Evolutionary conservation across 306 rosid species (phyloP), one percentile per base, ranked within the genome.

Genomic region (Trifolium subterraneum): DNA sequence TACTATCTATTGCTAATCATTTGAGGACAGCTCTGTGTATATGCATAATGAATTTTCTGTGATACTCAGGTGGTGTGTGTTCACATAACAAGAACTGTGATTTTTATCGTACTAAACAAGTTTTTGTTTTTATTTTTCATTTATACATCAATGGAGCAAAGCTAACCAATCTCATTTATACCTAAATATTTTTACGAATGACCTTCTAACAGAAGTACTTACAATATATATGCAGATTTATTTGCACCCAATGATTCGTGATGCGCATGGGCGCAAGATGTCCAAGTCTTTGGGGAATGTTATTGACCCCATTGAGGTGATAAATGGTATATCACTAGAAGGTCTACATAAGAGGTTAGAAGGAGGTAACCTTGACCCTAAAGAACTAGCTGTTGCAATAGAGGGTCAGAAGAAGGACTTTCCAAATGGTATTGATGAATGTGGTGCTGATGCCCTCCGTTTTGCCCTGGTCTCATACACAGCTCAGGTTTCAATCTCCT

Each of bases 191-290:
- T 45, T 59, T 27, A 42, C 72, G 59, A 80, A 52, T 73, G 58
- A 54, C 29, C 50, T 56, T 54, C 71, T 80, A 64, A 69, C 18
- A 7, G 56, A 42, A 15, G 71, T 51, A 47, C 16, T 68, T n/a
- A 60, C 63, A 75, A 78, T 44, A 44, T 50, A 48, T 51, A 29
- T 78, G 78, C 87, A 94, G 99, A 83, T 92, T 79, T 92, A 94
- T 88, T 85, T 94, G 83, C 99, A 94, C 79, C 98, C 97, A n/a
- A 90, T 92, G 98, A 80, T 90, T 79, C 99, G 98, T 38, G 99
- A 94, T 88, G 99, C 99, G 18, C 99, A 88, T 80, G 99, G 97
- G 15, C 98, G 96, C 71, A 92, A 94, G 88, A 94, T 92, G 99
- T 92, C 97, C 31, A 94, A 92, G 86, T 94, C 99, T 45, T 86